Conservation (phyloP, 2,329 filamentous ascomycete genomes). For the Metarhizium guizhouense region DNA sequence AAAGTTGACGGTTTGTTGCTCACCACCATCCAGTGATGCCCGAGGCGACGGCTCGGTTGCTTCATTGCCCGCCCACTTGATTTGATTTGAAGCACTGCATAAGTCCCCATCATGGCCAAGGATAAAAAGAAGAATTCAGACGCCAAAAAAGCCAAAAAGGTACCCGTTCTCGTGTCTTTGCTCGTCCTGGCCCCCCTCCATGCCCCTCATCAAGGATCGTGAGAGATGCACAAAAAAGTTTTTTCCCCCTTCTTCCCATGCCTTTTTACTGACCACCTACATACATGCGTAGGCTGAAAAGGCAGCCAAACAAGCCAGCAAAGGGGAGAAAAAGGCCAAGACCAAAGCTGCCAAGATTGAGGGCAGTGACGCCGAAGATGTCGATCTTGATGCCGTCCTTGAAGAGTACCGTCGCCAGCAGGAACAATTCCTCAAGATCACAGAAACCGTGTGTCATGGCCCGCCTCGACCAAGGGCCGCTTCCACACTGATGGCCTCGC, state of each 20-base stretch:
- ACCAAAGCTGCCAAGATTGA: constrained; percentile 59
- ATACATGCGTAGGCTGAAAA: constrained; percentile 43
- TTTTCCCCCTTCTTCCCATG: background rate
- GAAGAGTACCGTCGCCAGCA: constrained; percentile 90
- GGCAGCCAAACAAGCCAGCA: constrained; percentile 75
- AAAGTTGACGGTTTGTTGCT: background rate
- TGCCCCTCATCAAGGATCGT: too few relatives aligned
- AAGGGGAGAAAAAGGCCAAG: constrained; percentile 79
- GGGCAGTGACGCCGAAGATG: constrained; percentile 84
- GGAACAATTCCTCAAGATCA: constrained; percentile 89
- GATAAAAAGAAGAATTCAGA: constrained; percentile 43
- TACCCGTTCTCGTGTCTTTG: constrained; percentile 11
- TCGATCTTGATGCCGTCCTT: constrained; percentile 86
- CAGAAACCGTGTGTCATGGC: constrained; percentile 61
- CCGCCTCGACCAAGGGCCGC: constrained; percentile 75
- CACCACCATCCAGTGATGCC: background rate
- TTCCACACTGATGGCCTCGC: constrained; percentile 74
- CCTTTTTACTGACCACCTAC: background rate
- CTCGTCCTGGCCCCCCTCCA: background rate
- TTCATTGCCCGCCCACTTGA: background rate
- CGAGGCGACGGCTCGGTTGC: background rate
- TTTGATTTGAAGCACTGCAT: background rate
- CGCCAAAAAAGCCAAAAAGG: constrained; percentile 42
- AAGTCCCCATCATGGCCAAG: constrained; percentile 32
- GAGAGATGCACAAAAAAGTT: too few relatives aligned